Evolutionary conservation across 2,329 filamentous ascomycete genomes (phyloP).

Genomic region (Cordyceps fumosorosea): DNA sequence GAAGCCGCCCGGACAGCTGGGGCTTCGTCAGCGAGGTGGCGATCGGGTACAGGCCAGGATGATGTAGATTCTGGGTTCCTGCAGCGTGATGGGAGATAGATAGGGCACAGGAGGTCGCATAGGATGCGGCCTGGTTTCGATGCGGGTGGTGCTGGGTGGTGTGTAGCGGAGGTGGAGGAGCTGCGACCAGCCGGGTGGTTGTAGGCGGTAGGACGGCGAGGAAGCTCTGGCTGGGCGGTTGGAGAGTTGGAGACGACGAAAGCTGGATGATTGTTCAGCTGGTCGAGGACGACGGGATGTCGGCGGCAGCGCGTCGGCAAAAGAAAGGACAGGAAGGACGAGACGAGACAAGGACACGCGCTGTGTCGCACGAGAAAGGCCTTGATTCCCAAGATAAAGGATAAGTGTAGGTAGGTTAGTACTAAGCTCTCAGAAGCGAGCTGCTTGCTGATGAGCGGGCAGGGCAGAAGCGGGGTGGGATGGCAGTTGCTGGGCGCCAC

Average conservation of each 20-base stretch:
- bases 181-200: background rate
- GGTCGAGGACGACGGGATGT: background rate
- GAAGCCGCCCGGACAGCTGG: background rate
- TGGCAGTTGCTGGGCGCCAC: background rate
- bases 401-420: background rate
- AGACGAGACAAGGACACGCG: background rate
- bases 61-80: background rate
- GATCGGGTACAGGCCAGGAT: background rate
- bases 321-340: background rate
- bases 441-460: background rate
- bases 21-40: background rate
- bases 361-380: background rate
- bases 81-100: slow-evolving; percentile 12
- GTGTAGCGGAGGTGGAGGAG: background rate
- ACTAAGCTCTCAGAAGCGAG: background rate
- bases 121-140: slow-evolving; percentile 26
- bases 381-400: background rate
- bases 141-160: slow-evolving; percentile 13
- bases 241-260: background rate
- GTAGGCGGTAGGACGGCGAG: background rate
- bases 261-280: background rate
- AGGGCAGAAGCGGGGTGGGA: slow-evolving; percentile 10
- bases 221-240: background rate
- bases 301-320: background rate
- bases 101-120: slow-evolving; percentile 19